phyloP scores from a whole-genome alignment of 140 eudicot genomes.

The Flaveria floridana region DNA sequence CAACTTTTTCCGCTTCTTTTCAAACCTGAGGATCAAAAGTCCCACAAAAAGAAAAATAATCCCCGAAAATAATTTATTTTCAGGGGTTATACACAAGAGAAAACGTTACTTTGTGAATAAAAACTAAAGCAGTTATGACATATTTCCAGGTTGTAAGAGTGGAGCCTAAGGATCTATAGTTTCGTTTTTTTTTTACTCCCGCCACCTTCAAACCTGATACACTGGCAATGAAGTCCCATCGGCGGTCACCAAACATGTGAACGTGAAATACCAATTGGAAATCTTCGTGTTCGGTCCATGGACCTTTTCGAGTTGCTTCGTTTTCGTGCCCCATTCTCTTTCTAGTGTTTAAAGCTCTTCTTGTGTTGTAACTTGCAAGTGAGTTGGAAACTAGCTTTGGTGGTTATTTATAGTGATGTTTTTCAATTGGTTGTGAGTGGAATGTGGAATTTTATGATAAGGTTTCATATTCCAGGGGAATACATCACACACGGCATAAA shows the following conservation, averaged over 20 bases:
- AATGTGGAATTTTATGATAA: slow-evolving; percentile 30
- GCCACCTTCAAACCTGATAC: slow-evolving; percentile 99
- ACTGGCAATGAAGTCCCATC: slow-evolving; percentile 93
- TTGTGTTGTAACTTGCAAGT: slow-evolving; percentile 27
- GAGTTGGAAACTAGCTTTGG: slow-evolving; percentile 30
- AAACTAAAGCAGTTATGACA: neutral
- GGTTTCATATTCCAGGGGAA: neutral
- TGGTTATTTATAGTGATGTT: slow-evolving; percentile 41
- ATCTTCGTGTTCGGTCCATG: slow-evolving; percentile 95
- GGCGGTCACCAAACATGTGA: slow-evolving; percentile 78
- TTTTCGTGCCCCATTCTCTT: slow-evolving; percentile 37
- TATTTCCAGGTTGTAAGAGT: slow-evolving; percentile 21
- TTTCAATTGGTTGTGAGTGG: slow-evolving; percentile 36
- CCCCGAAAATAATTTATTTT: slow-evolving; percentile 27
- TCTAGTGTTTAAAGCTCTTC: neutral
- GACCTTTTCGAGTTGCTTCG: slow-evolving; percentile 64
- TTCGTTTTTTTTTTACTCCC: slow-evolving; percentile 62
- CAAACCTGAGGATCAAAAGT: slow-evolving; percentile 54
- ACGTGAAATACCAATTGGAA: slow-evolving; percentile 64
- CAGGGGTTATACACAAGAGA: slow-evolving; percentile 30
- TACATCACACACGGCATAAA: neutral
- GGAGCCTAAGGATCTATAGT: neutral
- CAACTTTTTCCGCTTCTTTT: slow-evolving; percentile 94
- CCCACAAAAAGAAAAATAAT: slow-evolving; percentile 26
- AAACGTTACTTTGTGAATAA: slow-evolving; percentile 33